Evolutionary conservation across 1,139 yeast species (phyloP), one percentile per base, ranked within the genome.

Genomic region (Zygoascus meyerae): DNA sequence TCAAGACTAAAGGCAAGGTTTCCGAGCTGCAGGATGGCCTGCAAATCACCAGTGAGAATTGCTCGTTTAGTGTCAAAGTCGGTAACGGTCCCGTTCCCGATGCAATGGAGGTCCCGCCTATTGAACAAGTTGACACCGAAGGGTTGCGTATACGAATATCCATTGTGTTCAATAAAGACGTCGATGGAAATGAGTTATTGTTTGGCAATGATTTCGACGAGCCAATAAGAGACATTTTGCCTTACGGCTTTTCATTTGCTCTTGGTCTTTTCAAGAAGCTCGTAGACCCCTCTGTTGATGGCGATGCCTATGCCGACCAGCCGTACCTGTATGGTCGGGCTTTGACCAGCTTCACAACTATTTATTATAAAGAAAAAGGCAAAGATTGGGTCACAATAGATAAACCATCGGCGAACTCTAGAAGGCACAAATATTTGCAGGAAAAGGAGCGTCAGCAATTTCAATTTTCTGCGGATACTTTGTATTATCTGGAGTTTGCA

Each of bases 171-270:
- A 67, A 65, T n/a, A 16, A 33, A 3, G 67, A 70, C 31, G 70
- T 79, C 15, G 57, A 59, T 31, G 86, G 85, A 1, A 69, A 74
- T 40, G 73, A 73, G 12, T 64, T 83, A 45, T 55, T 78, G 11
- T 83, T 79, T 66, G 90, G 90, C 1, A 83, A 83, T 58, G 90
- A 83, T 59, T 81, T 81, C 61, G 77, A 73, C 17, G 64, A 70
- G 30, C 82, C 87, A 1, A 76, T 83, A 38, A 67, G 72, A 37
- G 81, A 81, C 48, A 70, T 72, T 48, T 73, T 83, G 10, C 92
- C 92, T 2, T 80, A 67, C 70, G 86, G 74, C 55, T 78, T 66
- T 62, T 73, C 72, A 57, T 69, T 62, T 61, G 86, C 83, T 56
- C 73, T 68, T 47, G 58, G 60, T 36, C 50, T 71, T n/a, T 69